Evolutionary conservation across 1,284 basidiomycete genomes (phyloP), one percentile per base, ranked within the genome.

Genomic region (Schizophyllum commune): DNA sequence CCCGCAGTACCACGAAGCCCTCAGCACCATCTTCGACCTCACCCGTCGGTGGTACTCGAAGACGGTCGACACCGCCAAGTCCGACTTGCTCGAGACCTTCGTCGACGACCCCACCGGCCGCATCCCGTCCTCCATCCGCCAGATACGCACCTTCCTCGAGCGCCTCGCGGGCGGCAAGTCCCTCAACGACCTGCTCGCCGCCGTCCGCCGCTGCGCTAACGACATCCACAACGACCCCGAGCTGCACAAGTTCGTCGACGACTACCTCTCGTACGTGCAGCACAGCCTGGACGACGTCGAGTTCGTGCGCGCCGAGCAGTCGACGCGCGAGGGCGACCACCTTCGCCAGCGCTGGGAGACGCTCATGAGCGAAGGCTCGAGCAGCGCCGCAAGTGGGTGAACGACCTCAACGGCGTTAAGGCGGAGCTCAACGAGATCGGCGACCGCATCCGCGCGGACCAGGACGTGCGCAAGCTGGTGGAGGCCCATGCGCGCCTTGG

Each of bases 11-110:
- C 80, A 79, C 60, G 69, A 76, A 2, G 73, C 86, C 0, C 72
- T 89, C 58, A 74, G 79, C 20, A 83, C 80, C 4, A 69, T 88
- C 52, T 82, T 89, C 65, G 71, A 72, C 55, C 75, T 83, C 56
- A 65, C 79, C 1, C 76, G 83, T 61, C 83, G 83, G 64, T 85
- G 86, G 72, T 65, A 86, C 34, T 74, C 80, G 60, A 72, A 75
- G 52, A 77, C 80, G 0, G 72, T 85, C 27, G 80, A 85, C 60
- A 72, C 76, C 2, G 77, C 78, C 1, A 73, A 78, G 5, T 74
- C 79, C 54, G 71, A 77, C 47, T 77, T 79, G 0, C 74, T 88
- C 52, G 75, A 79, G 19, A 75, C 76, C 1, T 79, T 88, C 65
- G 75, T 88, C 61, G 73, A 81, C 17, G 85, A 86, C 1, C 74